phyloP scores from a whole-genome alignment of 192 early-diverging fungal genomes.

The Irineochytrium annulatum region DNA sequence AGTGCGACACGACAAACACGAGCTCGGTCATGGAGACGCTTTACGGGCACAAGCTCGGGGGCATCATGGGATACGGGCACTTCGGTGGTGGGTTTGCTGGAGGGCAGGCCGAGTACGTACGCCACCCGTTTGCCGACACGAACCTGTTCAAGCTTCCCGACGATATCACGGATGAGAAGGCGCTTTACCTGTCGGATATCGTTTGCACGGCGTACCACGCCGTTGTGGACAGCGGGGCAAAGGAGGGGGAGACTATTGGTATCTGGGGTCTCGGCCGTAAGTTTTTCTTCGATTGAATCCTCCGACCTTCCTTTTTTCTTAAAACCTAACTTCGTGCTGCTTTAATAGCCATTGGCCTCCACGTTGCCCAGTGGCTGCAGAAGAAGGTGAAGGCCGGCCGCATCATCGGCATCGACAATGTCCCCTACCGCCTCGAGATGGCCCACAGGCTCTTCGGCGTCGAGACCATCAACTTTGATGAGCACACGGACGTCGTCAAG shows the following conservation, averaged over 20 bases:
- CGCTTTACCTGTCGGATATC: conserved; percentile 49
- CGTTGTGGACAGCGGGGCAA: conserved; percentile 25
- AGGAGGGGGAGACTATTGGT: conserved; percentile 45
- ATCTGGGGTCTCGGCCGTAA: conserved; percentile 57
- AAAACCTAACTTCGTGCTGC: too few species aligned
- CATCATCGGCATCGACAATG: conserved; percentile 26
- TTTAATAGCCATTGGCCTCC: conserved; percentile 50
- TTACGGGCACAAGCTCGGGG: conserved; percentile 22
- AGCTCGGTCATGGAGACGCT: conserved; percentile 25
- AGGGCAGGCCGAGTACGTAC: conserved; percentile 48
- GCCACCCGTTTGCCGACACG: conserved; percentile 49
- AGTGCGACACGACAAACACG: conserved; percentile 52
- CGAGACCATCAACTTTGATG: conserved; percentile 21
- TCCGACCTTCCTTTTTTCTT: too few species aligned
- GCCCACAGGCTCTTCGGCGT: conserved; percentile 12
- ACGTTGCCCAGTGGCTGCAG: conserved; percentile 28
- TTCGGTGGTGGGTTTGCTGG: conserved; percentile 37
- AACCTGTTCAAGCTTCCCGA: conserved; percentile 49
- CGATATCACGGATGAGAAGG: conserved; percentile 39
- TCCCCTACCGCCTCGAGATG: conserved; percentile 9
- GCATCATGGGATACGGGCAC: conserved; percentile 24
- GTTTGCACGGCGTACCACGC: conserved; percentile 52
- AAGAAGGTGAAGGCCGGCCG: conserved; percentile 4
- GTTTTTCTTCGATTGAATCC: too few species aligned
- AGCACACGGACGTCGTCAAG: conserved; percentile 15